phyloP scores from a whole-genome alignment of 805 yeast species.

The Cyberlindnera suaveolens region DNA sequence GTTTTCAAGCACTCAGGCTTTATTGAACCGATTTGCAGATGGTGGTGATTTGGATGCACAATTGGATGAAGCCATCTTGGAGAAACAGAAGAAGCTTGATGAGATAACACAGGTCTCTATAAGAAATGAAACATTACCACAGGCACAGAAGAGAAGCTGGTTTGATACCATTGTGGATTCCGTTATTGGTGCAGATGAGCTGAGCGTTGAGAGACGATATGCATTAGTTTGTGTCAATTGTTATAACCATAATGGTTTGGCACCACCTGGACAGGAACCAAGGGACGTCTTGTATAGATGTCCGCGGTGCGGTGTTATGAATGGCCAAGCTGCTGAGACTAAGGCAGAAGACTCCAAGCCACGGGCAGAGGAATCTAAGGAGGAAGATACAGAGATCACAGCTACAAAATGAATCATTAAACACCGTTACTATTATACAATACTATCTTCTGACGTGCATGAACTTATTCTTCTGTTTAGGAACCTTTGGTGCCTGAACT shows the following conservation, averaged over 20 bases:
- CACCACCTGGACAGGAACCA: slow-evolving; percentile 62
- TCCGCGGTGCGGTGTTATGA: slow-evolving; percentile 51
- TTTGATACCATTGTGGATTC: slow-evolving; percentile 35
- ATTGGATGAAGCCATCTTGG: slow-evolving; percentile 37
- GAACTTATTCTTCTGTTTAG: slow-evolving; percentile 50
- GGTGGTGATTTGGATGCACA: slow-evolving; percentile 44
- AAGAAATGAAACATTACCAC: slow-evolving; percentile 11
- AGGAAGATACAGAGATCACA: neutral
- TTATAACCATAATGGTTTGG: slow-evolving; percentile 69
- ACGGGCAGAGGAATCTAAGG: neutral
- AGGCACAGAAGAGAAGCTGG: slow-evolving; percentile 4
- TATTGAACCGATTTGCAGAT: slow-evolving; percentile 54
- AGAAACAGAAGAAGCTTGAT: slow-evolving; percentile 33
- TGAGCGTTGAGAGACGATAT: slow-evolving; percentile 50
- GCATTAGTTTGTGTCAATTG: slow-evolving; percentile 73
- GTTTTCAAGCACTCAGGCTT: slow-evolving; percentile 68
- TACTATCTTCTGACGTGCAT: slow-evolving; percentile 52
- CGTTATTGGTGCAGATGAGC: slow-evolving; percentile 59
- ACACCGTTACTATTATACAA: neutral
- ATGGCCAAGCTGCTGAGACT: slow-evolving; percentile 17
- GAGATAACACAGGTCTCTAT: slow-evolving; percentile 28
- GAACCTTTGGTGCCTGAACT: slow-evolving; percentile 28
- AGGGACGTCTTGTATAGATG: slow-evolving; percentile 49
- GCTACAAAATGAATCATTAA: neutral
- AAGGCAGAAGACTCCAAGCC: neutral